Evolutionary conservation across 768 basidiomycete species (phyloP).

Genomic region (Mycena rebaudengoi): DNA sequence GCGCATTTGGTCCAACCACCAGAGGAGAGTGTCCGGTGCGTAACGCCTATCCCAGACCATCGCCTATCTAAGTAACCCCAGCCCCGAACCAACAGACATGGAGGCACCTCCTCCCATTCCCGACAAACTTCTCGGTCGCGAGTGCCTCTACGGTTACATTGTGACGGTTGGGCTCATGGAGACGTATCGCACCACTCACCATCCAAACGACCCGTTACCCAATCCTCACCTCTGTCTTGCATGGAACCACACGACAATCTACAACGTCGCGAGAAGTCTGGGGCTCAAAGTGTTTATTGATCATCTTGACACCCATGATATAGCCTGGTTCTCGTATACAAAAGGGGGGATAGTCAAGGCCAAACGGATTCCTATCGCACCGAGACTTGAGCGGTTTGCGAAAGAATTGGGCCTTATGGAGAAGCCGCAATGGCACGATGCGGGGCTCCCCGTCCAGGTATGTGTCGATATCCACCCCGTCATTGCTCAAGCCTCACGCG

Average conservation of each 20-base stretch:
- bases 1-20: neutral
- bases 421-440: conserved; percentile 3
- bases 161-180: neutral
- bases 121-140: neutral
- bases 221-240: neutral
- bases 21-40: neutral
- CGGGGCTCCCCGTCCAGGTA: neutral
- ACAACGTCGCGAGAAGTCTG: neutral
- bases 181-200: neutral
- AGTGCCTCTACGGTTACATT: conserved; percentile 4
- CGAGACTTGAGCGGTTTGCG: conserved; percentile 2
- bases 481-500: neutral
- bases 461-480: neutral
- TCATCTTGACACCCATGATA: neutral
- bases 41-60: neutral
- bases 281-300: neutral
- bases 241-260: neutral
- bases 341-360: neutral
- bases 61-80: conserved; percentile 1
- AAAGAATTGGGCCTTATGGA: neutral
- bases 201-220: neutral
- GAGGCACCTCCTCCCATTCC: conserved; percentile 5
- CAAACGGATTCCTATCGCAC: neutral
- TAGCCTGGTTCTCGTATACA: conserved; percentile 5
- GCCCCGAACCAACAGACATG: neutral